Base-by-base conservation (phyloP, 208 protist species). In the Acanthamoeba divionensis region DNA sequence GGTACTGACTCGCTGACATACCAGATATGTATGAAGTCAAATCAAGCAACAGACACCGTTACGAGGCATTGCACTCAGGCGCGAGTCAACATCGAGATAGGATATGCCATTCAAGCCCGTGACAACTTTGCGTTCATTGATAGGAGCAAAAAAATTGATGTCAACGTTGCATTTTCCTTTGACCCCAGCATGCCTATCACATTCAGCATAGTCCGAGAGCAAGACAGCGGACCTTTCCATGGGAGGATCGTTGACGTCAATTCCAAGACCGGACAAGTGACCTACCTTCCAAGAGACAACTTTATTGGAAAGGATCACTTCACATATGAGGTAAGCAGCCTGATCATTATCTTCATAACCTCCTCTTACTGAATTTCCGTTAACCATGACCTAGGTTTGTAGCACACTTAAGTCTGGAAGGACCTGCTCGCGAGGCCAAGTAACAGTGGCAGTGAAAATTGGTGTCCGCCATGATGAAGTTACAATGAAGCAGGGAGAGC, bases 231-330 rank as follows among this genome's bases (percentile, higher is more conserved):
- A 0, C 65, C 65, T 6, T 73, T 73, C 24, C 65, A 73, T 29
- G 69, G 69, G 21, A 31, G 21, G 0, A 13, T 52, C 21, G 18
- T 4, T 12, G 24, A 60, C 1, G 1, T 26, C 12, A 48, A 79
- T 24, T 31, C 21, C 0, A 54, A 79, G n/a, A 6, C 12, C 12
- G 41, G 45, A 36, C 15, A 60, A n/a, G 8, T 79, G 3, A 79
- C 38, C 8, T 79, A 55, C 44, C 50, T 48, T 26, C 69, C 69
- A 41, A 6, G 7, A 5, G 8, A 18, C 4, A 8, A 5, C 0
- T 79, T 79, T 48, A 79, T 48, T 31, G 69, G 69, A 21, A 79
- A 79, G 44, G 69, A 79, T 7, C 31, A 5, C 44, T 79, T 79
- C 69, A 9, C 57, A n/a, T 79, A 31, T 31, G 69, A 79, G 44